phyloP scores from a whole-genome alignment of 257 asterid genomes.

The Ophiorrhiza pumila region DNA sequence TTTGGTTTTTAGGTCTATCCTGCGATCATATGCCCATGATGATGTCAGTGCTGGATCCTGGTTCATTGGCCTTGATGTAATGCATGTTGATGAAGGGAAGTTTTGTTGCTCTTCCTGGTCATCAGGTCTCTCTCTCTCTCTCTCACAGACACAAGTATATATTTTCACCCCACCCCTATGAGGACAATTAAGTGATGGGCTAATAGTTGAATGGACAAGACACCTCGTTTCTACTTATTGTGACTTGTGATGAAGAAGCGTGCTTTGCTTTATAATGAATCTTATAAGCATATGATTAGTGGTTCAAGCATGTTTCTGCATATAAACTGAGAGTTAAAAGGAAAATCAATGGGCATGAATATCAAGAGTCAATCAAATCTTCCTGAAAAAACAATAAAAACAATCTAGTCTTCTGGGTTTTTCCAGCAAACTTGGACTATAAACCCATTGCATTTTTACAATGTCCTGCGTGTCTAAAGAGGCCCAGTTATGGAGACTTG shows the following conservation, averaged over 20 bases:
- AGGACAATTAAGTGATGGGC: not conserved
- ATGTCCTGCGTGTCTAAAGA: not conserved
- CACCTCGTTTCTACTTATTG: not conserved
- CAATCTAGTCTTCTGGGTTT: not conserved
- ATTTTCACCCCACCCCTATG: not conserved
- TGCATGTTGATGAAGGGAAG: slow-evolving; percentile 73
- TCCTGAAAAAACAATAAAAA: not conserved
- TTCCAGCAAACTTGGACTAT: not conserved
- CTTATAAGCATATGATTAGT: not conserved
- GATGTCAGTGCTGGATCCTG: slow-evolving; percentile 91
- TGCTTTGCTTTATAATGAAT: not conserved
- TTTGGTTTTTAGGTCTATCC: slow-evolving; percentile 41
- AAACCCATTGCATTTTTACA: not conserved
- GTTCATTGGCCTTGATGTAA: slow-evolving; percentile 83
- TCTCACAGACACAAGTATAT: no score
- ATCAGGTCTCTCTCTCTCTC: slow-evolving; percentile 48
- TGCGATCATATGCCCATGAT: slow-evolving; percentile 71
- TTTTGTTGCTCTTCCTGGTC: slow-evolving; percentile 89
- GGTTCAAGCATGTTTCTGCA: not conserved
- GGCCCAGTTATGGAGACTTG: not conserved
- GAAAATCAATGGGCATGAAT: not conserved
- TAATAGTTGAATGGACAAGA: not conserved
- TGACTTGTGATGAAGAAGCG: not conserved
- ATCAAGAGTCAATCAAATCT: not conserved
- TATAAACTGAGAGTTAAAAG: not conserved